Evolutionary conservation across 148 eudicot species (phyloP).

Genomic region (Vaccinium vitisidaea): DNA sequence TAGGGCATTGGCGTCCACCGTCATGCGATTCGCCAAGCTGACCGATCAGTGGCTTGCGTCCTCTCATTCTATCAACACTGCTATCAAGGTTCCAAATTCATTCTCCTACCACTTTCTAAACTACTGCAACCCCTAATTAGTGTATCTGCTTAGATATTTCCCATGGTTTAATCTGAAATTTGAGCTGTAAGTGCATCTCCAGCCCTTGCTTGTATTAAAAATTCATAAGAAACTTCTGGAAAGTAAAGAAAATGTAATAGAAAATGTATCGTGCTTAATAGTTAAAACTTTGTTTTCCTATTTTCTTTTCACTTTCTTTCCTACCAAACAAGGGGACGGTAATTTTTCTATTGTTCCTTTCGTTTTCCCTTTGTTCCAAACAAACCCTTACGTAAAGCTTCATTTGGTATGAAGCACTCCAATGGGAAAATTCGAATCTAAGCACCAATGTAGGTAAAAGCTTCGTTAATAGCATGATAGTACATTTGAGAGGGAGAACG

Average conservation of each 20-base stretch:
- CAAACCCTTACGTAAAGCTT: neutral
- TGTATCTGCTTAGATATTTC: neutral
- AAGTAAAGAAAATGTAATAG: no score
- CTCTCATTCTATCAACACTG: slow-evolving; percentile 67
- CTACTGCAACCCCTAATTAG: neutral
- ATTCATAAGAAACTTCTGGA: no score
- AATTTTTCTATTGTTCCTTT: no score
- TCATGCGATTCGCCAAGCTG: slow-evolving; percentile 61
- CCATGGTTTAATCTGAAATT: neutral
- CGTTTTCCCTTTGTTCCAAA: no score
- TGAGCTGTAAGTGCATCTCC: neutral
- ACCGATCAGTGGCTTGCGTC: slow-evolving; percentile 89
- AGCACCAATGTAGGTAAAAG: neutral
- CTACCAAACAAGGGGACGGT: no score
- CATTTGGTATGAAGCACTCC: neutral
- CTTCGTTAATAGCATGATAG: neutral
- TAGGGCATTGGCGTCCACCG: slow-evolving; percentile 50
- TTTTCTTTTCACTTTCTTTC: no score
- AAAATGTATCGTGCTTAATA: no score
- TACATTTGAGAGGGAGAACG: neutral
- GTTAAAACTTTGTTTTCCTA: no score
- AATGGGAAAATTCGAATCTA: neutral
- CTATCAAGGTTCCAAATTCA: slow-evolving; percentile 47
- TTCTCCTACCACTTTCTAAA: neutral
- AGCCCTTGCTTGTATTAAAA: neutral